These are phyloP conservation scores for Pseudonitzschia pungens DNA, from an alignment of 108 stramenopile genomes.

Conservation along the genomic window DNA sequence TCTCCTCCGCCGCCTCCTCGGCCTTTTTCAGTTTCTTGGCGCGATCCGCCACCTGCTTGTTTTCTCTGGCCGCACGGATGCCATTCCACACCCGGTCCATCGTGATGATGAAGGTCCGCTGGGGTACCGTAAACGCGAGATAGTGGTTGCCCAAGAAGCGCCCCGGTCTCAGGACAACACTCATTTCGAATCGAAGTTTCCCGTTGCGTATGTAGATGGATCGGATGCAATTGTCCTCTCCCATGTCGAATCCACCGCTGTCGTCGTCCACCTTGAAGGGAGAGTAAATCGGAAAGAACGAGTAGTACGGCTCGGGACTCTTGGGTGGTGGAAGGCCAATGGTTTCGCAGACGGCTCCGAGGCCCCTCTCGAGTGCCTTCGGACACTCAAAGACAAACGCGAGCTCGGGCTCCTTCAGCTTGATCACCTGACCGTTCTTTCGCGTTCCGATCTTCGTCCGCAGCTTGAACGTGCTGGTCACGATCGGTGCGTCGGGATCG, in stretches of 20 bases:
- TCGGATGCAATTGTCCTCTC: constrained; percentile 75
- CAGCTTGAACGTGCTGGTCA: constrained; percentile 83
- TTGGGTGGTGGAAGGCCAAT: constrained; percentile 34
- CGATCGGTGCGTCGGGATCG: constrained; percentile 52
- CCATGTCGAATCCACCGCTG: constrained; percentile 82
- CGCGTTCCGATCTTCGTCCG: constrained; percentile 82
- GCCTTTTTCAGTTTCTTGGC: constrained; percentile 32
- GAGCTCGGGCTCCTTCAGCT: constrained; percentile 72
- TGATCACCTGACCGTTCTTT: constrained; percentile 67
- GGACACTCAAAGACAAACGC: constrained; percentile 84
- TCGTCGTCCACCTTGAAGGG: constrained; percentile 76
- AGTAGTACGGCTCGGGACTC: constrained; percentile 66
- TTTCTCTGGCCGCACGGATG: constrained; percentile 72
- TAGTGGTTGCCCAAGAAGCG: constrained; percentile 86
- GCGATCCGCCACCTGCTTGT: constrained; percentile 61
- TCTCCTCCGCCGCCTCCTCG: constrained; percentile 18
- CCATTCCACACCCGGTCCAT: constrained; percentile 78
- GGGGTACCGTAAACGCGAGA: constrained; percentile 83
- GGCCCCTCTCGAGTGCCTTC: constrained; percentile 53
- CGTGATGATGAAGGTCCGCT: constrained; percentile 82
- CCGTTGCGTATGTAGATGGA: constrained; percentile 74
- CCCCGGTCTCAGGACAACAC: constrained; percentile 77
- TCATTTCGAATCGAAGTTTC: constrained; percentile 80
- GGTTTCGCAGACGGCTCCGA: constrained; percentile 13
- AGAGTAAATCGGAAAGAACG: constrained; percentile 84